Conservation (phyloP, 2,329 filamentous ascomycete genomes). For the Exophiala bonariae region DNA sequence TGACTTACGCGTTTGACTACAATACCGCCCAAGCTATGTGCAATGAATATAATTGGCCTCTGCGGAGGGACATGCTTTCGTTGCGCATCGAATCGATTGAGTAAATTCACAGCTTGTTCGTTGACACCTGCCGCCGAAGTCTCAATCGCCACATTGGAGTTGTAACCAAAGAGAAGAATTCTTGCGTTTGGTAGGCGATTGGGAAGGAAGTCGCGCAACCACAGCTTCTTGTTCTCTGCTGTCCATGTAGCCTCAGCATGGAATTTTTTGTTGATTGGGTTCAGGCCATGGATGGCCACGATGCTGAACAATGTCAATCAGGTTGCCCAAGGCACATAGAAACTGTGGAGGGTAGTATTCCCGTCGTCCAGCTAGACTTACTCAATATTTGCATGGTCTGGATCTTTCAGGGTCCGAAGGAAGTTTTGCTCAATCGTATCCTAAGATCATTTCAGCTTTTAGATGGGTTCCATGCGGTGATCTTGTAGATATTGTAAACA, state of each 20-base stretch:
- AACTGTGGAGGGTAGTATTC: too few relatives aligned
- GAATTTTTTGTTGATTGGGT: slow-evolving; percentile 16
- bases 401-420: background rate
- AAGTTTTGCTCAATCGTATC: background rate
- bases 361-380: background rate
- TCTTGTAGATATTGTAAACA: background rate
- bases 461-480: background rate
- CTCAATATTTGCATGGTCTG: slow-evolving; percentile 2
- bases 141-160: slow-evolving; percentile 29
- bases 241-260: slow-evolving; percentile 27
- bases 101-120: slow-evolving; percentile 27
- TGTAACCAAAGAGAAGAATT: slow-evolving; percentile 31
- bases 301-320: slow-evolving; percentile 18
- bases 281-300: slow-evolving; percentile 29
- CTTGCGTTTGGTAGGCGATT: slow-evolving; percentile 26
- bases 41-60: slow-evolving; percentile 31
- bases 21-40: slow-evolving; percentile 32
- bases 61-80: slow-evolving; percentile 12
- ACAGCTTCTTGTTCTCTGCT: slow-evolving; percentile 19
- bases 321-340: background rate
- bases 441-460: background rate
- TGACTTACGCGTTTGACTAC: slow-evolving; percentile 31
- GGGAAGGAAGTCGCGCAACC: slow-evolving; percentile 28
- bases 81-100: slow-evolving; percentile 20
- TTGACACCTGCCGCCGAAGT: slow-evolving; percentile 26